Conservation (phyloP, 78 protist species). For the Acrasis kona region DNA sequence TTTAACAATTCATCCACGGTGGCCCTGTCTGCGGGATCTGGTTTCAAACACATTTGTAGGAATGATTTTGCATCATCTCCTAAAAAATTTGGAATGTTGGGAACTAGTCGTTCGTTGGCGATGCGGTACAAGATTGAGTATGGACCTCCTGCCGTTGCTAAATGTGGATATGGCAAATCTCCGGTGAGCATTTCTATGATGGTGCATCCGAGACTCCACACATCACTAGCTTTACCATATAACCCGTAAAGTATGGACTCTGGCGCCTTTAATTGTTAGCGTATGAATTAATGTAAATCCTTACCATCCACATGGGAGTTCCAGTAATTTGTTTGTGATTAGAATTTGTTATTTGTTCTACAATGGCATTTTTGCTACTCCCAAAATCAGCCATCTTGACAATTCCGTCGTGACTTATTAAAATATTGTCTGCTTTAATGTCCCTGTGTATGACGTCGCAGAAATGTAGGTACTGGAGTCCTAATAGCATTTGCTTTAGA, state of each 20-base stretch:
- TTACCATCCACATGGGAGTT: slow-evolving; percentile 23
- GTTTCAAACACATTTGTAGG: neutral
- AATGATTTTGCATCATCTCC: neutral
- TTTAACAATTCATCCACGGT: neutral
- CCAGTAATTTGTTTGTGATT: neutral
- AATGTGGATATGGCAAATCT: slow-evolving; percentile 1
- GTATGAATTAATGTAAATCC: neutral
- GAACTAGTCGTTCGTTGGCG: neutral
- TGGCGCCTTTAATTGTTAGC: neutral
- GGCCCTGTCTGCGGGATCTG: neutral
- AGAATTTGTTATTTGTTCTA: neutral
- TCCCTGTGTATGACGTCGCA: slow-evolving; percentile 17
- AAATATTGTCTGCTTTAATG: slow-evolving; percentile 10
- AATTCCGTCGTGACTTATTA: slow-evolving; percentile 1
- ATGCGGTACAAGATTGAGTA: neutral
- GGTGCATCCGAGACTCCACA: slow-evolving; percentile 20
- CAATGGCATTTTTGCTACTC: neutral
- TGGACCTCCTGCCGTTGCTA: neutral
- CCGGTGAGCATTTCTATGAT: neutral
- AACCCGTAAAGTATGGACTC: neutral
- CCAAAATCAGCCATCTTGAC: slow-evolving; percentile 12
- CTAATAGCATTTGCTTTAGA: neutral
- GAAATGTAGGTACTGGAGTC: slow-evolving; percentile 31
- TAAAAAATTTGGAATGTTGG: too few species aligned
- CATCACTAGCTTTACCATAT: neutral